Evolutionary conservation across 305 asterid genomes (phyloP), one percentile per base, ranked within the genome.

Genomic region (Fraxinus ornus): DNA sequence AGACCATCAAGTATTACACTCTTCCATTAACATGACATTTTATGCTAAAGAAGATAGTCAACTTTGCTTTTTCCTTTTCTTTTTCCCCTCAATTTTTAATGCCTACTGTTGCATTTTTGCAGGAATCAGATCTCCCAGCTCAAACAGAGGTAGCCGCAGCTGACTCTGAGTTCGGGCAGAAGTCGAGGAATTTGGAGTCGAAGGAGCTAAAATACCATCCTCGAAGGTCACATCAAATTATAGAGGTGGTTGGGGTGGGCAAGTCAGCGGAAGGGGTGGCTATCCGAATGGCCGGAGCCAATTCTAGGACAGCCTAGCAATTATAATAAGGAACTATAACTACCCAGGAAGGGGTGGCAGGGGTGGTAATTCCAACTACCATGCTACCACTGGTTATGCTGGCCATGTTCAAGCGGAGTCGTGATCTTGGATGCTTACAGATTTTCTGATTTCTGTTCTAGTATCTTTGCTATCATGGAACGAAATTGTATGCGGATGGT

Each of bases 311-410:
- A 90, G 82, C 78, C 86, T 15, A 83, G 86, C 0, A 79, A 79
- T 60, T 87, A 89, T 75, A 70, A 86, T 37, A 3, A 87, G 91
- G 84, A 84, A 83, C 85, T 33, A 73, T 80, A 80, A 84, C 39
- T 86, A 75, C 52, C 73, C 92, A 84, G 92, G 93, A 80, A 82
- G 91, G 28, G 91, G 93, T 4, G 91, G 94, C 71, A 88, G 90
- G 79, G 91, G 83, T 35, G 89, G 89, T 6, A 76, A 81, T 78
- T 84, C 88, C 35, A 79, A 64, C 75, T 41, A 83, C 82, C 68
- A 78, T 73, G 84, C 85, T 73, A 73, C 86, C 30, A 81, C 81
- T 36, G 89, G 73, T 52, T 85, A 85, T 77, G 81, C 82, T 60
- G 85, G 83, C 22, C 82, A 84, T 33, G 86, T 81, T 9, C 64